Evolutionary conservation across 1,284 basidiomycete genomes (phyloP).

Genomic region (Microbotryum violaceum): DNA sequence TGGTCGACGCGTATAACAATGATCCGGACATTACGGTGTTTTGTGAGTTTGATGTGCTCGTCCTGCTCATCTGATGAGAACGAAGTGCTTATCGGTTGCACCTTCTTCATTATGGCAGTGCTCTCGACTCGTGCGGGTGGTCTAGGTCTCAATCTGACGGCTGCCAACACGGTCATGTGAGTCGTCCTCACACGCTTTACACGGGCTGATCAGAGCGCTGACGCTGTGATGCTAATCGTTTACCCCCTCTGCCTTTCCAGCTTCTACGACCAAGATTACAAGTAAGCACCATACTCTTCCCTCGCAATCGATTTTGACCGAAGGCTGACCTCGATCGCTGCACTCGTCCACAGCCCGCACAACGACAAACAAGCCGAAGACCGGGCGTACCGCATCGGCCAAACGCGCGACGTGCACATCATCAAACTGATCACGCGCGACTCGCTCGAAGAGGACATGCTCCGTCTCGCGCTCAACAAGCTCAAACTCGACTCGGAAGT

Average conservation of each 20-base stretch:
- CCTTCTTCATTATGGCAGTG: slow-evolving; percentile 40
- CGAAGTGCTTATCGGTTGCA: not conserved
- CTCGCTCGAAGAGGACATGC: slow-evolving; percentile 66
- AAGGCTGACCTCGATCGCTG: slow-evolving; percentile 24
- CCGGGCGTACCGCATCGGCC: slow-evolving; percentile 95
- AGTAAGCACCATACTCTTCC: slow-evolving; percentile 57
- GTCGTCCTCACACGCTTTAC: slow-evolving; percentile 1
- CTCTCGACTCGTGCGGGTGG: slow-evolving; percentile 88
- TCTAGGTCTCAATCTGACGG: slow-evolving; percentile 48
- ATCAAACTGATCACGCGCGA: slow-evolving; percentile 44
- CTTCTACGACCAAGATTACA: slow-evolving; percentile 93
- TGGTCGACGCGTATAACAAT: slow-evolving; percentile 96
- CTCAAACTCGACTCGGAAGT: slow-evolving; percentile 85
- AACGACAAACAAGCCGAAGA: slow-evolving; percentile 93
- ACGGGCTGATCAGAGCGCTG: not conserved
- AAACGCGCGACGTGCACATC: slow-evolving; percentile 71
- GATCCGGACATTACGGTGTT: slow-evolving; percentile 86
- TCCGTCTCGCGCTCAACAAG: slow-evolving; percentile 81
- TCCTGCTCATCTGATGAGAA: too few relatives aligned
- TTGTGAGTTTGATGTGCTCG: slow-evolving; percentile 32
- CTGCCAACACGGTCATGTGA: slow-evolving; percentile 77
- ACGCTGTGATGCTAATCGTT: not conserved
- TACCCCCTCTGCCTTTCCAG: slow-evolving; percentile 47
- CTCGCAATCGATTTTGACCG: not conserved
- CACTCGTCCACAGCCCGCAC: slow-evolving; percentile 40